Percentiles rank a stretch among this genome's conserved stretches.
Evolutionary conservation across 202 grass and related monocot genomes (phyloP).

Genomic region (Sporobolus alterniflorus): DNA sequence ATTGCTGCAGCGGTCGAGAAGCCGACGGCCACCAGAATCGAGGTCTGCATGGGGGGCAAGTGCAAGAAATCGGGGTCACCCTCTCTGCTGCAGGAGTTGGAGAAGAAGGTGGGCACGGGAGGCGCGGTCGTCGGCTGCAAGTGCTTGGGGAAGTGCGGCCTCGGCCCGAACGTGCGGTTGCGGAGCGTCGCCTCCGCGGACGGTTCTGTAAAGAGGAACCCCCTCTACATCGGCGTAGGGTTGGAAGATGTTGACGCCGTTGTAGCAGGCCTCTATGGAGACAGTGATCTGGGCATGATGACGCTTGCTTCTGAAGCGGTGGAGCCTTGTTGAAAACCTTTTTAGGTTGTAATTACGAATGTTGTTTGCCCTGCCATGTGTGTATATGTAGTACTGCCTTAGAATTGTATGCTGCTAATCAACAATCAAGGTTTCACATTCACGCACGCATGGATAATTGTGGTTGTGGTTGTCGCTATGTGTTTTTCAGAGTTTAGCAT

Average conservation of each 20-base stretch:
- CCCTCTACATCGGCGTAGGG: conserved; percentile 66
- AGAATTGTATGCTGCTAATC: background rate
- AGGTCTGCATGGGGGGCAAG: conserved; percentile 91
- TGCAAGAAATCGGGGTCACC: conserved; percentile 72
- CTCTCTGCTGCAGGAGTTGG: conserved; percentile 65
- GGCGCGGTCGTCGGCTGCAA: conserved; percentile 58
- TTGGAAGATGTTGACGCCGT: conserved; percentile 78
- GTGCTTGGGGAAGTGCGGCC: conserved; percentile 82
- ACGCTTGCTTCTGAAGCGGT: background rate
- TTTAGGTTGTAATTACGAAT: background rate
- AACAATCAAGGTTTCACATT: background rate
- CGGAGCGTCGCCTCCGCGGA: background rate
- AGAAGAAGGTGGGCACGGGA: conserved; percentile 39
- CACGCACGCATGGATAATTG: no score
- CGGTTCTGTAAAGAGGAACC: conserved; percentile 27
- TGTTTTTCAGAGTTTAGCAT: background rate
- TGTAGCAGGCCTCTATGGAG: conserved; percentile 41
- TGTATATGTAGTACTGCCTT: conserved; percentile 19
- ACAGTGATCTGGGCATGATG: background rate
- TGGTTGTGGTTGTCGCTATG: background rate
- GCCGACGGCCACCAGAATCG: conserved; percentile 45
- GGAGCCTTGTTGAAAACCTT: background rate
- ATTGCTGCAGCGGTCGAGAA: conserved; percentile 8
- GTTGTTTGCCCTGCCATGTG: background rate
- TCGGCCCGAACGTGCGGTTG: conserved; percentile 65